Base-by-base conservation (phyloP, 495 filamentous ascomycete genomes). In the Daldinia bambusicola region DNA sequence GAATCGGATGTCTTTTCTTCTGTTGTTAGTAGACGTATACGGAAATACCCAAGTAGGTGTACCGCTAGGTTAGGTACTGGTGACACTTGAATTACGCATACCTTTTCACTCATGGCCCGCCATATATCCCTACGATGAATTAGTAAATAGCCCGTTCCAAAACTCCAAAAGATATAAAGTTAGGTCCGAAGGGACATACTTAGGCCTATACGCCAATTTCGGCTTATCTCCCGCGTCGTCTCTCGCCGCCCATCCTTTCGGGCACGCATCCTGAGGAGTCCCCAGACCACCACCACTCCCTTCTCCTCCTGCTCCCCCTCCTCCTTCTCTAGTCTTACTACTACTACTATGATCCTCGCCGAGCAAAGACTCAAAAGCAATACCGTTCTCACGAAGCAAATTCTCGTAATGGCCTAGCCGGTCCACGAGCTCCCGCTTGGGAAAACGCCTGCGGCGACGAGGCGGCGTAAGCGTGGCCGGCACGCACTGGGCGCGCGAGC, bases 1-100 rank as follows among this genome's bases (percentile, higher is more conserved):
- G 43, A 48, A 12, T 48, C 43, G 12, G 43, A 48, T 8, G 43
- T 22, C 43, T 48, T 48, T 48, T 18, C 20, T 48, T 48, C 43
- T 8, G 22, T 22, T 5, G 20, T 48, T 48, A 48, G 43, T 20
- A 12, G 7, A 48, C 20, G 20, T 22, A 22, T 48, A 45, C 16
- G 1, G 3, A 26, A 26, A 3, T 26, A 26, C 3, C 26, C 26
- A 26, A 26, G 26, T 26, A 36, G 34, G 34, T 36, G 5, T 6
- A 36, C 26, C 26, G 26, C 3, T 26, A 26, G 26, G 26, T 26
- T 36, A 36, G 2, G 8, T 48, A 9, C 9, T 48, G 9, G 2
- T 48, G 3, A 3, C 14, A 48, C 2, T 22, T 22, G 26, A 3
- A 3, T 22, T 18, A 48, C 20, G 10, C 9, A 12, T 48, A 48